phyloP scores from a whole-genome alignment of 2,329 filamentous ascomycete species.

The Claviceps purpurea region DNA sequence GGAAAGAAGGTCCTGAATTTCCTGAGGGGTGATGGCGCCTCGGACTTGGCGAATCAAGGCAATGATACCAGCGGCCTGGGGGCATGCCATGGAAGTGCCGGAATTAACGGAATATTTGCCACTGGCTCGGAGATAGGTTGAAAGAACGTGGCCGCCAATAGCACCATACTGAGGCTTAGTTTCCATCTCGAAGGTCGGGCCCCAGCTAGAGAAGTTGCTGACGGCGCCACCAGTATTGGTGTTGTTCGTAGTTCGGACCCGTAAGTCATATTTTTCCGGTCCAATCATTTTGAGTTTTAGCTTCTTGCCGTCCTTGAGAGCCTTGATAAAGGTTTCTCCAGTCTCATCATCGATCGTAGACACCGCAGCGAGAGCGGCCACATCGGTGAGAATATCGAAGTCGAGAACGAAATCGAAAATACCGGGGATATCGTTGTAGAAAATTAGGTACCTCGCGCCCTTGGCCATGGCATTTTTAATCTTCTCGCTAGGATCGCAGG shows the following conservation, averaged over 20 bases:
- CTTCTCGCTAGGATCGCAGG: conserved; percentile 42
- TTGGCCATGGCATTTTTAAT: conserved; percentile 35
- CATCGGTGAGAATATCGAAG: conserved; percentile 11
- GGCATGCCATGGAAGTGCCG: conserved; percentile 49
- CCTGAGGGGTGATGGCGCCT: conserved; percentile 34
- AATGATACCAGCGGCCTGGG: conserved; percentile 39
- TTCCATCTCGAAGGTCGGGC: conserved; percentile 38
- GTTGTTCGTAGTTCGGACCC: conserved; percentile 16
- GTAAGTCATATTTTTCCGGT: conserved; percentile 13
- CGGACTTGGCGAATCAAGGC: conserved; percentile 40
- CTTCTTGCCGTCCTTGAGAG: conserved; percentile 28
- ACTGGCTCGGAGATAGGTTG: conserved; percentile 9
- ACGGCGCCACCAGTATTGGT: conserved; percentile 33
- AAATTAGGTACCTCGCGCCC: conserved; percentile 46
- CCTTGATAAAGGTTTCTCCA: conserved; percentile 30
- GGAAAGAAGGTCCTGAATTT: conserved; percentile 35
- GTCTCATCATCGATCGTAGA: conserved; percentile 28
- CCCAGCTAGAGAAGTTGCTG: conserved; percentile 43
- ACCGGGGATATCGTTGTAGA: conserved; percentile 41
- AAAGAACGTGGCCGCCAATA: conserved; percentile 44
- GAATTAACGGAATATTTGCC: conserved; percentile 23
- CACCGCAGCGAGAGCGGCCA: conserved; percentile 18
- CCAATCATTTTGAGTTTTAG: conserved; percentile 30
- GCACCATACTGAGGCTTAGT: conserved; percentile 43
- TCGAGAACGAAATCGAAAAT: conserved; percentile 18